Evolutionary conservation across 2,329 filamentous ascomycete species (phyloP).

Genomic region (Torrubiellomyces zombiae): DNA sequence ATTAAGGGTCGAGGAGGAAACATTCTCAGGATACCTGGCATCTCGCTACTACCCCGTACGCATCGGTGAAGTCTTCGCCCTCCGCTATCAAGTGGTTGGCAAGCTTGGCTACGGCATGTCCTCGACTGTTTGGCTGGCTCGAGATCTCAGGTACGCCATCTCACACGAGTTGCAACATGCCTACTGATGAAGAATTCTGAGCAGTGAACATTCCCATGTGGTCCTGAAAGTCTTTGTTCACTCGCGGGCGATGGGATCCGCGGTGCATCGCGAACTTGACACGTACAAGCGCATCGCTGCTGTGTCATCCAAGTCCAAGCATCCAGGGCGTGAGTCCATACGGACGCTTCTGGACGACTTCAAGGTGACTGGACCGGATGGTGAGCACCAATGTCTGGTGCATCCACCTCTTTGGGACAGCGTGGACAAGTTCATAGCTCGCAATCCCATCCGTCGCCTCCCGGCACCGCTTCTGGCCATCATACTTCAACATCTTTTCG

Average conservation of each 20-base stretch:
- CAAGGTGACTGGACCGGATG: constrained; percentile 16
- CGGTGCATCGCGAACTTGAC: too few relatives aligned
- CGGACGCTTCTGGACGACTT: constrained; percentile 21
- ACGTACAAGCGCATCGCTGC: too few relatives aligned
- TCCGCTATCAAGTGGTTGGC: constrained; percentile 20
- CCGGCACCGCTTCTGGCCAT: constrained; percentile 16
- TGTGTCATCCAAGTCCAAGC: not conserved
- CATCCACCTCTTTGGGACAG: constrained; percentile 27
- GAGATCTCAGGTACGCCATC: constrained; percentile 11
- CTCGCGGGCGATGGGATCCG: too few relatives aligned
- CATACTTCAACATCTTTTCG: constrained; percentile 21
- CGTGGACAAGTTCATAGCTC: constrained; percentile 18
- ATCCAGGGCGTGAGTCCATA: constrained; percentile 15
- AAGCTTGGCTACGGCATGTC: constrained; percentile 24
- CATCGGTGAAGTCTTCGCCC: constrained; percentile 10
- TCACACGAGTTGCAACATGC: too few relatives aligned
- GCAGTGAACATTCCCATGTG: too few relatives aligned
- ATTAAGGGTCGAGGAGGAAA: constrained; percentile 9
- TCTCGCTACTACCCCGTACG: constrained; percentile 9
- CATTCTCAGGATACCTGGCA: constrained; percentile 6
- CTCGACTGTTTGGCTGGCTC: constrained; percentile 24
- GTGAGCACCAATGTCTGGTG: constrained; percentile 19
- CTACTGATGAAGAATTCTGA: too few relatives aligned
- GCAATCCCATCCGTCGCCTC: constrained; percentile 21
- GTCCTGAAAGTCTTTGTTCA: too few relatives aligned